Base-by-base conservation (phyloP, 805 yeast genomes). In the Candida easanensis region DNA sequence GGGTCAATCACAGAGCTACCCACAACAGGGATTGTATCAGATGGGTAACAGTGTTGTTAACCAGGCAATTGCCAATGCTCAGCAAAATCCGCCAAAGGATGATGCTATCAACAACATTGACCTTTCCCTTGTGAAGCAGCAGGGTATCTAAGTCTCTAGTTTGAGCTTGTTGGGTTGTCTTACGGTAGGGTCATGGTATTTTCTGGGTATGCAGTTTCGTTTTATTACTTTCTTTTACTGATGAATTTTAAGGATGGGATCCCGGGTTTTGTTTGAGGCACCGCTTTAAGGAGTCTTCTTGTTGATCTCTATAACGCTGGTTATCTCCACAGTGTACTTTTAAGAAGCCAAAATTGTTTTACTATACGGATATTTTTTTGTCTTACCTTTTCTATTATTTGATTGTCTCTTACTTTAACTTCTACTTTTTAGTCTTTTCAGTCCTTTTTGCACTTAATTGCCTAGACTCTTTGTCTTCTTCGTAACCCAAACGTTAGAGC, bases 41-140 rank as follows among this genome's bases (percentile, higher is more conserved):
- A 41, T 39, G 38, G 48, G 46, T 26, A 43, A 36, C 33, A 45
- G 23, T 31, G 52, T 49, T 25, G 60, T 56, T 11, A 54, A 54
- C 33, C 59, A 56, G 36, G 60, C 59, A 9, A 48, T 55, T 33
- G 56, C 52, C 4, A 56, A 56, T 42, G 57, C 58, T 23, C 56
- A 52, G 30, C 56, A 52, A 42, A 48, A 43, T 18, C 54, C 51
- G 30, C 47, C 52, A 26, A 51, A 54, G 32, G 49, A 45, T 27
- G 49, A 45, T 2, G 14, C 51, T 34, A 46, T 58, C 46, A 57
- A 51, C 33, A 56, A 56, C 43, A 58, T 54, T 42, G 62, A 56
- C 25, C 54, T 56, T 37, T 48, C 42, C 17, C 40, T 56, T 32
- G 61, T 56, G 9, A 58, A 57, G 36, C 57, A 57, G 33, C 59